Base-by-base conservation (phyloP, 306 rosid species). In the Datisca glomerata region DNA sequence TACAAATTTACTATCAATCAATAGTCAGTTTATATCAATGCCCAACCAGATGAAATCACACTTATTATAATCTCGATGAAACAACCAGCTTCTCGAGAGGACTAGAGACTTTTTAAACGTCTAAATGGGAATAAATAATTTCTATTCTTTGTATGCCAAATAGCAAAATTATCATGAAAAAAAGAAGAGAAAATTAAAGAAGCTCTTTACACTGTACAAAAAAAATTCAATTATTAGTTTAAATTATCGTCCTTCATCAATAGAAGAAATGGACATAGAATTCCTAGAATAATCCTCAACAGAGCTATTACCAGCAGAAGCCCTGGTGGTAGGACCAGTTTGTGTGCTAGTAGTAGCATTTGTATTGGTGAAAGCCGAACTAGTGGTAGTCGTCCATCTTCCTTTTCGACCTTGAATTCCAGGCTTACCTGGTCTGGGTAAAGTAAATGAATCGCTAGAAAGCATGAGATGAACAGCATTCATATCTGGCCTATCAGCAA, bases 401-500 rank as follows among this genome's bases (percentile, higher is more conserved):
- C 79, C 86, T 12, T 42, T 48, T 23, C 96, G 94, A 45, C 96
- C 96, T 6, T 73, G 81, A 49, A 79, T 39, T 53, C 81, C 94
- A 0, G 94, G 96, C 64, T 42, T 81, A 31, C 81, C 73, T 12
- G 96, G 94, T 40, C 60, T 57, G 0, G 94, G 87, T 64, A 86
- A 43, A 1, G 84, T 81, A 53, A 82, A 86, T 3, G 94, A 76
- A 42, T 82, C 85, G 28, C 94, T 78, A 5, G 87, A 81, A 38
- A 86, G 60, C 81, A 86, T 76, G 53, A 86, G 92, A 58, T 79
- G 75, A 60, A 81, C 71, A 12, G 76, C 14, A 28, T 71, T 86
- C 96, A 86, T 82, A 60, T 86, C 94, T 5, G 94, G 96, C 61
- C 96, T 58, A 0, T 86, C 85, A 5, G 38, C 25, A 51, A 69